Percentiles rank a stretch among this genome's conserved stretches.
These are phyloP conservation scores for Suillus spraguei DNA, from an alignment of 768 basidiomycete genomes.

Conservation along the genomic window DNA sequence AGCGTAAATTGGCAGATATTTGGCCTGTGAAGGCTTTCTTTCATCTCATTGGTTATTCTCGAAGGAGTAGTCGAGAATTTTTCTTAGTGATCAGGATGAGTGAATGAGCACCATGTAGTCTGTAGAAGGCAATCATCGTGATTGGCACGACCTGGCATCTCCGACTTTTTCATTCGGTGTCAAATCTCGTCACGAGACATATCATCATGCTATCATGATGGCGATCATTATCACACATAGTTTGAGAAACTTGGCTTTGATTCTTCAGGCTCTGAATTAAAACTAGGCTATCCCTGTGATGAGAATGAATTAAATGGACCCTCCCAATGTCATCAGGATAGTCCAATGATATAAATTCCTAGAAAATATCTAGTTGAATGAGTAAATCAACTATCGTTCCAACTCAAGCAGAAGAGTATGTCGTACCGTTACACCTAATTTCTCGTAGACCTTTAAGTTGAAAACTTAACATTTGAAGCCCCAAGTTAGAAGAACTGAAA, in stretches of 20 bases:
- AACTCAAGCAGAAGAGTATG: too few species aligned
- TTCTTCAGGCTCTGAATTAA: not conserved
- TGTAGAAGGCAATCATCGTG: conserved; percentile 13
- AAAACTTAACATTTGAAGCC: too few species aligned
- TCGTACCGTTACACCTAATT: too few species aligned
- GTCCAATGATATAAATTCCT: too few species aligned
- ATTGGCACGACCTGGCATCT: conserved; percentile 5
- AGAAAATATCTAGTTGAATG: too few species aligned
- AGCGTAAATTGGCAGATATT: not conserved
- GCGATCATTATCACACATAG: not conserved
- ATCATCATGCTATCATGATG: not conserved
- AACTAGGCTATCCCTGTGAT: not conserved
- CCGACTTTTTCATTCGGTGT: too few species aligned
- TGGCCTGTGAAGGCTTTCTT: not conserved
- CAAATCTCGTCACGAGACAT: not conserved
- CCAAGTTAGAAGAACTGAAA: too few species aligned
- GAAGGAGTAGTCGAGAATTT: not conserved
- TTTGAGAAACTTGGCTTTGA: not conserved
- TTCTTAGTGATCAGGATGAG: not conserved
- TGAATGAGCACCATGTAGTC: conserved; percentile 14
- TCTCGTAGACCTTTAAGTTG: too few species aligned
- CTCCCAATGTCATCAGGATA: too few species aligned
- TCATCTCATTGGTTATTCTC: not conserved
- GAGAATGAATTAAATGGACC: not conserved
- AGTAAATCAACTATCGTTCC: too few species aligned